Evolutionary conservation across 2,329 filamentous ascomycete species (phyloP).

Genomic region (Diatrype stigma): DNA sequence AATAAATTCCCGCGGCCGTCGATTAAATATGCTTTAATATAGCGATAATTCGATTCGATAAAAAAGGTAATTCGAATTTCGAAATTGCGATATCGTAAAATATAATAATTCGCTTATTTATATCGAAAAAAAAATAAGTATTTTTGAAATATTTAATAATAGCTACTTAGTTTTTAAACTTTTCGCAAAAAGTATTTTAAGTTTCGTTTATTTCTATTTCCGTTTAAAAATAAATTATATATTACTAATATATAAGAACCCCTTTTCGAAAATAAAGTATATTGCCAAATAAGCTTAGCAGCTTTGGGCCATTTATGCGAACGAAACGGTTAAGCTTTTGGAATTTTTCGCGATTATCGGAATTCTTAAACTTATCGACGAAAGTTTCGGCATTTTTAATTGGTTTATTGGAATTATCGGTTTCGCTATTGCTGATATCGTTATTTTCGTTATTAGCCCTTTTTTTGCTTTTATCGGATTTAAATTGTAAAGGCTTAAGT

Average conservation of each 20-base stretch:
- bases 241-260: not conserved
- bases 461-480: no score
- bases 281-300: not conserved
- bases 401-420: not conserved
- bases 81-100: no score
- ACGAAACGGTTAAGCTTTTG: not conserved
- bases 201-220: not conserved
- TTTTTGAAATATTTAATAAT: not conserved
- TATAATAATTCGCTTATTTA: no score
- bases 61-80: not conserved
- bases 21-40: not conserved
- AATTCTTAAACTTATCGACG: not conserved
- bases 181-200: not conserved
- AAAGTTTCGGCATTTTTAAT: not conserved
- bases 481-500: no score
- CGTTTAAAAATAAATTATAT: not conserved
- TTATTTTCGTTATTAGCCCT: not conserved
- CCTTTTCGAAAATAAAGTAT: not conserved
- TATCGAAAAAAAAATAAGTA: no score
- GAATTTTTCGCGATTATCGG: not conserved
- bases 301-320: no score
- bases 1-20: not conserved
- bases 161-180: not conserved
- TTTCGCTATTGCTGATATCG: no score
- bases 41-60: not conserved